Conservation (phyloP, 2,329 filamentous ascomycete species). For the Fusarium subtropicale region DNA sequence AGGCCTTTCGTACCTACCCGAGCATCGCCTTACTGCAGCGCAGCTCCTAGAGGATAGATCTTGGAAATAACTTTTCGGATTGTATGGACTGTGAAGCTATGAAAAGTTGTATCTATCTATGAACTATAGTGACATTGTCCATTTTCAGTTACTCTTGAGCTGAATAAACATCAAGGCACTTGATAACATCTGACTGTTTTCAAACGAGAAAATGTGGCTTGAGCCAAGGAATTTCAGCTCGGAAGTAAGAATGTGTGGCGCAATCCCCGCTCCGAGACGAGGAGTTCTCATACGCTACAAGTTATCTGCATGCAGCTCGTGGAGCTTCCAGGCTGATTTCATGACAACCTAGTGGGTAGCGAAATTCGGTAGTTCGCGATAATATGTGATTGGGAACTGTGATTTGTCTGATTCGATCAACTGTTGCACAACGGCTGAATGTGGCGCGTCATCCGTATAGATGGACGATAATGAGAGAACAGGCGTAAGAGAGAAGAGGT, state of each 20-base stretch:
- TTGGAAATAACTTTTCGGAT: too few relatives aligned
- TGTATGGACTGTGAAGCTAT: too few relatives aligned
- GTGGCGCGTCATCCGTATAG: not conserved
- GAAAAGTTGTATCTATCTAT: too few relatives aligned
- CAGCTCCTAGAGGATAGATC: too few relatives aligned
- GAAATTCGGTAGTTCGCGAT: not conserved
- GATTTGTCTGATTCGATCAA: not conserved
- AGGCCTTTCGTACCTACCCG: too few relatives aligned
- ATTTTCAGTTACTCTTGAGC: too few relatives aligned
- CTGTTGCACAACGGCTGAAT: not conserved
- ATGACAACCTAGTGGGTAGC: not conserved
- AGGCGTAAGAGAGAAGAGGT: too few relatives aligned
- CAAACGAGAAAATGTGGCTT: too few relatives aligned
- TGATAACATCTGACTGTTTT: too few relatives aligned
- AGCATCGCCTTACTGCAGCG: too few relatives aligned
- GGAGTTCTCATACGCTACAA: not conserved
- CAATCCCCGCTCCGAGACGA: not conserved
- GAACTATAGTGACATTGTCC: too few relatives aligned
- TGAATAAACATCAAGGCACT: too few relatives aligned
- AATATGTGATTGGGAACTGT: not conserved
- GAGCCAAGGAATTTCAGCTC: slow-evolving; percentile 3
- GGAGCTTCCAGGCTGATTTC: not conserved
- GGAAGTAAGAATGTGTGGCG: not conserved
- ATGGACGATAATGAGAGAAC: not conserved
- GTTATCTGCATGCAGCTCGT: not conserved